Conservation (phyloP, 1,139 yeast species). For the Spencermartinsiella ligniputridi region DNA sequence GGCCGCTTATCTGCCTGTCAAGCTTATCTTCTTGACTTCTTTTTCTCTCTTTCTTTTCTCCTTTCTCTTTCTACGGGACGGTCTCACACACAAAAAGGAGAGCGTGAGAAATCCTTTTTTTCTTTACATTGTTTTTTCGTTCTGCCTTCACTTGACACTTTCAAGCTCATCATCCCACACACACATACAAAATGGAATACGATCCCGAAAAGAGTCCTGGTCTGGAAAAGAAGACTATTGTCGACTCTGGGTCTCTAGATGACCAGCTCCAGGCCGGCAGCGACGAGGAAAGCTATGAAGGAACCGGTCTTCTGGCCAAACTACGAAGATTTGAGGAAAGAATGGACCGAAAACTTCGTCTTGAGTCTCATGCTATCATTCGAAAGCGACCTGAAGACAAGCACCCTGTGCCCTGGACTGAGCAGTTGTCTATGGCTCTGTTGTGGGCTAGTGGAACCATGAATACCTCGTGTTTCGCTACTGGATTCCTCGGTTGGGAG, state of each 20-base stretch:
- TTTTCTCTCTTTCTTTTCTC: not conserved
- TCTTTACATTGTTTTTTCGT: too few species aligned
- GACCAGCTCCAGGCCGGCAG: not conserved
- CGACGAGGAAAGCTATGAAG: not conserved
- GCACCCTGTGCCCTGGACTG: constrained; percentile 8
- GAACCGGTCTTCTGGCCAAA: not conserved
- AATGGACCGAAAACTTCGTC: constrained; percentile 6
- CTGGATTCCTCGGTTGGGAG: constrained; percentile 10
- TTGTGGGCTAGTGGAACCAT: constrained; percentile 11
- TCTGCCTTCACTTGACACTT: not conserved
- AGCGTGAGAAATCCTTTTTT: not conserved
- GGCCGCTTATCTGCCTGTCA: too few species aligned
- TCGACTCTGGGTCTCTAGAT: not conserved
- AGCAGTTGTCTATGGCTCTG: constrained; percentile 10
- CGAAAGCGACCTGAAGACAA: constrained; percentile 10
- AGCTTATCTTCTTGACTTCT: not conserved
- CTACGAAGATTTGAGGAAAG: constrained; percentile 5
- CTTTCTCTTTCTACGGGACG: too few species aligned
- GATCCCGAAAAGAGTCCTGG: not conserved
- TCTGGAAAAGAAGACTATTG: not conserved
- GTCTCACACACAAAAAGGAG: not conserved
- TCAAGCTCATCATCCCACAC: not conserved
- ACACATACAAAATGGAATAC: not conserved
- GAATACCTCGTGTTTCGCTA: constrained; percentile 10
- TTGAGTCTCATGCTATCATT: constrained; percentile 9